Percentiles rank a stretch among this genome's conserved stretches.
phyloP scores from a whole-genome alignment of 768 basidiomycete genomes.

The Suillus fuscotomentosus region DNA sequence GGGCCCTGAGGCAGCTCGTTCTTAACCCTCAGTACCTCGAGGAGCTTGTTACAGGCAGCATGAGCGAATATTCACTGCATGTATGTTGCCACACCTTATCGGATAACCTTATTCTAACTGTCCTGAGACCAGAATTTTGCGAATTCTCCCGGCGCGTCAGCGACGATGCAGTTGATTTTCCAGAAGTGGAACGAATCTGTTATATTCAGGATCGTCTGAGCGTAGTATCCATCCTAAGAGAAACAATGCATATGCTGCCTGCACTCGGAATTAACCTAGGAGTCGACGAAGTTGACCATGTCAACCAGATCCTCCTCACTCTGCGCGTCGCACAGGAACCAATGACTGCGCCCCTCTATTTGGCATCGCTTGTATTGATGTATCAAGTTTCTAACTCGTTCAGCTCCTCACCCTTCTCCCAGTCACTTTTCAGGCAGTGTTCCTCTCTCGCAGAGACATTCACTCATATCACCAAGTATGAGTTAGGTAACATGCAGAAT shows the following conservation, averaged over 20 bases:
- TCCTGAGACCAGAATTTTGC: conserved; percentile 29
- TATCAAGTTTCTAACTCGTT: background rate
- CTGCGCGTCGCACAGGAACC: background rate
- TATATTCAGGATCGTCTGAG: conserved; percentile 19
- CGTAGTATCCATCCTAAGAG: conserved; percentile 43
- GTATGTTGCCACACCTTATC: conserved; percentile 34
- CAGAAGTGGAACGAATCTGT: conserved; percentile 31
- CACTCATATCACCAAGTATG: conserved; percentile 52
- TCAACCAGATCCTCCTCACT: background rate
- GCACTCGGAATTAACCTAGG: background rate
- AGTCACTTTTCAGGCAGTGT: background rate
- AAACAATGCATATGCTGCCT: conserved; percentile 57
- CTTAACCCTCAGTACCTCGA: conserved; percentile 27
- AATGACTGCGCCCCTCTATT: background rate
- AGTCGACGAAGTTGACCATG: background rate
- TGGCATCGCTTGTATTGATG: background rate
- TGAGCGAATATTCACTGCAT: conserved; percentile 50
- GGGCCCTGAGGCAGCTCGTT: conserved; percentile 40
- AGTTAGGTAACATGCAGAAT: conserved; percentile 22
- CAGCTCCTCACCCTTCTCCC: background rate
- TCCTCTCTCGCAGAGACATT: background rate
- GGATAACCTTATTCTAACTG: background rate
- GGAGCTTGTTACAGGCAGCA: conserved; percentile 68
- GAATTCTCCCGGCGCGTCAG: conserved; percentile 28
- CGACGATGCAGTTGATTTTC: conserved; percentile 37